Base-by-base conservation (phyloP, 768 basidiomycete species). In the Boletus vinaceobasis region DNA sequence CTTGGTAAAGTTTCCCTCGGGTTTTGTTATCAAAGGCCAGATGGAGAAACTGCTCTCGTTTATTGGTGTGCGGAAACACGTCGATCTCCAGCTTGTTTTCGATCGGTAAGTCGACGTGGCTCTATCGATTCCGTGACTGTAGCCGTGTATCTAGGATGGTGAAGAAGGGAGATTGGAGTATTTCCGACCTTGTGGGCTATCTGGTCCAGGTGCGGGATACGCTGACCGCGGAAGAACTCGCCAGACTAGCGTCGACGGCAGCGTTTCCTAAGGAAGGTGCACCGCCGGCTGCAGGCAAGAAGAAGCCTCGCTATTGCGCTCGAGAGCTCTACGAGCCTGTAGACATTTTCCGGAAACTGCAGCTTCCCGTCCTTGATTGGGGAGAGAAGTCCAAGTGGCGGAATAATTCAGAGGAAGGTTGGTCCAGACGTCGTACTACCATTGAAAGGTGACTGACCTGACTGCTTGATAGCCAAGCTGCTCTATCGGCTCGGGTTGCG, bases 11-110 rank as follows among this genome's bases (percentile, higher is more conserved):
- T 73, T 97, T 43, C 80, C 90, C 1, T 89, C 86, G 6, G 83
- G 82, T 2, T 62, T 73, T 2, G 50, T 67, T 0, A 74, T 94
- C 60, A 93, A 89, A 66, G 87, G 86, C 1, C 70, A 76, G 5
- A 66, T 92, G 60, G 93, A 95, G 65, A 86, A 82, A 58, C 68
- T 92, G 3, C 71, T 93, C 7, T 74, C 81, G 29, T 80, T 79
- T 2, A 73, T 98, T 0, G 96, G 93, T 11, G 91, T 98, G 11
- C 82, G 93, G 17, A 91, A 85, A 66, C 93, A 95, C 59, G 93
- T 98, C 7, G 90, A 98, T 56, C 77, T 98, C 2, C 94, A 98
- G 68, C 75, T 97, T 3, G 80, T 99, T n/a, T 99, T 99, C 66
- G 83, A 88, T 50, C 79, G 94, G 86, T 90, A 50, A 46, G 76